Percentiles rank a stretch among this genome's conserved stretches.
phyloP scores from a whole-genome alignment of 2,329 filamentous ascomycete species.

The Fusarium dimerum region DNA sequence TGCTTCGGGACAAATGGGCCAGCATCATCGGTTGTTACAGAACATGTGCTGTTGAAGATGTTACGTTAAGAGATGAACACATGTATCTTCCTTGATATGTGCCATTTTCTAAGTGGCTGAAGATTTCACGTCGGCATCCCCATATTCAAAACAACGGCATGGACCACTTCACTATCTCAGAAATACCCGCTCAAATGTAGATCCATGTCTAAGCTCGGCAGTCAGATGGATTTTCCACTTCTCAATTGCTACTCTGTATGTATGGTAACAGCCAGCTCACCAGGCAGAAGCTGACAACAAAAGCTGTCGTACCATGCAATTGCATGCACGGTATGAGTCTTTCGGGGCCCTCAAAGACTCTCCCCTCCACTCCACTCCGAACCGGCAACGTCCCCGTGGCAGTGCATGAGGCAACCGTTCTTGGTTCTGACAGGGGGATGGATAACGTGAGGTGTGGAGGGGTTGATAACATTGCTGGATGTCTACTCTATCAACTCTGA shows the following conservation, averaged over 20 bases:
- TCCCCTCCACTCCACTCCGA: constrained; percentile 18
- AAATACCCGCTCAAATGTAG: too few species aligned
- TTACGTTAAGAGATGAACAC: too few species aligned
- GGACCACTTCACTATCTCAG: too few species aligned
- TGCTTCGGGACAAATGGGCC: too few species aligned
- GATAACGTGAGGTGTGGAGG: constrained; percentile 4
- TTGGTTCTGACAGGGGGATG: constrained; percentile 12
- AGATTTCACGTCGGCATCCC: too few species aligned
- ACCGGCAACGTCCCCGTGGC: constrained; percentile 30
- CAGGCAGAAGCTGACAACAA: constrained; percentile 19
- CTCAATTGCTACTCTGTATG: constrained; percentile 3
- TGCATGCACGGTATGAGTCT: not conserved
- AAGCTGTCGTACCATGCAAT: not conserved
- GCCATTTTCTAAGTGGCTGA: too few species aligned
- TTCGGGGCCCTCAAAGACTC: constrained; percentile 3
- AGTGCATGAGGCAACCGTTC: constrained; percentile 32
- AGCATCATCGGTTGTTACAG: too few species aligned
- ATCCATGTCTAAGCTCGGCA: not conserved
- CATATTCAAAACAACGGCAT: too few species aligned
- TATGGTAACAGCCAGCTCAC: constrained; percentile 13
- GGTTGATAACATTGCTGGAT: not conserved
- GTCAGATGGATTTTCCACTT: constrained; percentile 1
- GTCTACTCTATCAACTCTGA: not conserved
- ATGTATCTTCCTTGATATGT: too few species aligned
- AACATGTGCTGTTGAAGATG: too few species aligned